phyloP scores from a whole-genome alignment of 164 flowering plant species.

The Aristolochia californica region DNA sequence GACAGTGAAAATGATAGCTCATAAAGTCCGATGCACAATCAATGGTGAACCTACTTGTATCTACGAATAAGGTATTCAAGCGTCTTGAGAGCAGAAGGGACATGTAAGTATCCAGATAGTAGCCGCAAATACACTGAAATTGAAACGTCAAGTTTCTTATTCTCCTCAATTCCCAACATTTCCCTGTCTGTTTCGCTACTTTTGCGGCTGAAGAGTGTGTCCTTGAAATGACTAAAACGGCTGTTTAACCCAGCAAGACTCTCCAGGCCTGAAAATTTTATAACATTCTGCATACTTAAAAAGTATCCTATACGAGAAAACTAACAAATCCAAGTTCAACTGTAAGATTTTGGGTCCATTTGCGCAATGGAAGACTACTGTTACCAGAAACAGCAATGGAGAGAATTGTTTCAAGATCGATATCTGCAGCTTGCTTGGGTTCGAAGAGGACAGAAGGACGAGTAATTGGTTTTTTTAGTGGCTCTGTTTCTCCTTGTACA shows the following conservation, averaged over 20 bases:
- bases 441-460: conserved; percentile 69
- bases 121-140: conserved; percentile 54
- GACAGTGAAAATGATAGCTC: not conserved
- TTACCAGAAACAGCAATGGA: conserved; percentile 52
- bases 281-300: not conserved
- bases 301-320: not conserved
- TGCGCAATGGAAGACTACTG: not conserved
- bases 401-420: conserved; percentile 55
- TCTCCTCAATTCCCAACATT: conserved; percentile 49
- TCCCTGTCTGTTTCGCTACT: conserved; percentile 73
- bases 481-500: conserved; percentile 33
- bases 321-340: not conserved
- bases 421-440: conserved; percentile 81
- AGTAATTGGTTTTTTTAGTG: conserved; percentile 49
- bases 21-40: not conserved
- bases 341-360: no score
- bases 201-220: conserved; percentile 55
- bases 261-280: conserved; percentile 51
- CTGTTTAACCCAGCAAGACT: conserved; percentile 37
- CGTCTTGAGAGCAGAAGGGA: conserved; percentile 51
- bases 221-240: conserved; percentile 45
- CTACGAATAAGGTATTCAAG: conserved; percentile 82
- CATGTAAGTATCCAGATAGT: conserved; percentile 57
- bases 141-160: conserved; percentile 39
- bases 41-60: conserved; percentile 47